A percentile compares a stretch with the other conserved stretches of the same genome.
These are phyloP conservation scores for Ogataea pilisensis DNA, from an alignment of 805 yeast species.

Conservation along the genomic window DNA sequence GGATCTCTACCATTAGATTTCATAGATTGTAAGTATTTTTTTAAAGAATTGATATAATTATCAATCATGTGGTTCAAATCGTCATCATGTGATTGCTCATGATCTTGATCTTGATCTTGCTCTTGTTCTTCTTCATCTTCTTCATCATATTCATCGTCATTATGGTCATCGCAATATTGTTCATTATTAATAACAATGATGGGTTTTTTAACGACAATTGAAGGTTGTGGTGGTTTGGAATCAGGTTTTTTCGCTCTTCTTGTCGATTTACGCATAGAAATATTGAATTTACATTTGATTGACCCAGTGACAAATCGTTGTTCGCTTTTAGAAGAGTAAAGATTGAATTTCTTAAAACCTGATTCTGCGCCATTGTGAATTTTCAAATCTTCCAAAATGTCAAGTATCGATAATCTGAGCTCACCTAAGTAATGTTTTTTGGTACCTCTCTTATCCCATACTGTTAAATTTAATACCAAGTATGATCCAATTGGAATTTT, in stretches of 20 bases:
- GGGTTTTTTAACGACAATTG: too few relatives aligned
- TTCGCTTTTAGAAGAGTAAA: slow-evolving; percentile 23
- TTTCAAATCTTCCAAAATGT: slow-evolving; percentile 15
- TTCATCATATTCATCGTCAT: slow-evolving; percentile 16
- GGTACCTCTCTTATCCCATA: slow-evolving; percentile 21
- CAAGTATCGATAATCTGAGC: slow-evolving; percentile 22
- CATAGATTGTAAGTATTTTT: slow-evolving; percentile 5
- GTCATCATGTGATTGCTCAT: not conserved
- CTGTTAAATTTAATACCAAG: slow-evolving; percentile 10
- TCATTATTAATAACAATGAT: not conserved
- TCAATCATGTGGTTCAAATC: not conserved
- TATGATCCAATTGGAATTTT: slow-evolving; percentile 12
- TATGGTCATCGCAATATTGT: slow-evolving; percentile 4
- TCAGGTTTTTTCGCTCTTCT: not conserved
- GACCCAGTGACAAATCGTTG: slow-evolving; percentile 28
- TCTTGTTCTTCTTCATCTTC: slow-evolving; percentile 18
- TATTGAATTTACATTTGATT: slow-evolving; percentile 19
- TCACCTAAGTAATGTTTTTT: slow-evolving; percentile 27
- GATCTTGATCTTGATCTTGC: slow-evolving; percentile 2
- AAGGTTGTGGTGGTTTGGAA: not conserved
- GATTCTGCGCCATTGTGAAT: slow-evolving; percentile 10
- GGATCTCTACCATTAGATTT: slow-evolving; percentile 14
- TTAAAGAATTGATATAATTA: slow-evolving; percentile 12
- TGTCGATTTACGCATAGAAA: slow-evolving; percentile 6
- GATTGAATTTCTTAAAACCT: slow-evolving; percentile 18